Evolutionary conservation across 2,329 filamentous ascomycete species (phyloP), one percentile per base, ranked within the genome.

Genomic region (Cladosporium oxysporum): DNA sequence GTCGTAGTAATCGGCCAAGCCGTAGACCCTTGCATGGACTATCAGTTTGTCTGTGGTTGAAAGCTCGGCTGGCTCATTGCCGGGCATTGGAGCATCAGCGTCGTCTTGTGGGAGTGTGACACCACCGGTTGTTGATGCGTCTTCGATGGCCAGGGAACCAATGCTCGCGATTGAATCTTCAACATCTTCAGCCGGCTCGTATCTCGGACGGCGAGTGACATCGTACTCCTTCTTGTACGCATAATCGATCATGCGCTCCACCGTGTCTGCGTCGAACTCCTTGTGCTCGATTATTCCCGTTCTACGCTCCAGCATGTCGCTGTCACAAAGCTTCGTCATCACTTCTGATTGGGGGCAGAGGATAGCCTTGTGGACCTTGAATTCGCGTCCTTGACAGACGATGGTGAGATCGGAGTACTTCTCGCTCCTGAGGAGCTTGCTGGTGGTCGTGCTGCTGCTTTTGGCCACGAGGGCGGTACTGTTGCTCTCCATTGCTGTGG

Each of bases 1-100:
- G n/a, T 66, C 52, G 58, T 69, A 71, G 58, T 69, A 69, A n/a
- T 69, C 66, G 31, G 59, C 69, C 28, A 70, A 67, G 14, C 44
- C 66, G 44, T 62, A 70, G 14, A 69, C 63, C 2, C 62, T 31
- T 26, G 61, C 68, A 29, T 71, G 68, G 29, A 61, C 52, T 7
- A 67, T 63, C 47, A 66, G 62, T 8, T 29, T 58, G 23, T 64
- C 57, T 2, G 31, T 26, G n/a, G 33, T 8, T 7, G 31, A 37
- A 11, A 58, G 55, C 5, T 37, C n/a, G 3, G 21, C 21, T 23
- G 33, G 18, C 21, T 41, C 33, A 2, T 62, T 23, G 12, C 21
- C 52, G 16, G 5, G 26, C 18, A 16, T 44, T 16, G 29, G 5
- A 5, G 44, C 35, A 18, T 23, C 41, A 18, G 1, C 44, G 6